Evolutionary conservation across 441 rosid genomes (phyloP), one percentile per base, ranked within the genome.

Genomic region (Croton laevigatus): DNA sequence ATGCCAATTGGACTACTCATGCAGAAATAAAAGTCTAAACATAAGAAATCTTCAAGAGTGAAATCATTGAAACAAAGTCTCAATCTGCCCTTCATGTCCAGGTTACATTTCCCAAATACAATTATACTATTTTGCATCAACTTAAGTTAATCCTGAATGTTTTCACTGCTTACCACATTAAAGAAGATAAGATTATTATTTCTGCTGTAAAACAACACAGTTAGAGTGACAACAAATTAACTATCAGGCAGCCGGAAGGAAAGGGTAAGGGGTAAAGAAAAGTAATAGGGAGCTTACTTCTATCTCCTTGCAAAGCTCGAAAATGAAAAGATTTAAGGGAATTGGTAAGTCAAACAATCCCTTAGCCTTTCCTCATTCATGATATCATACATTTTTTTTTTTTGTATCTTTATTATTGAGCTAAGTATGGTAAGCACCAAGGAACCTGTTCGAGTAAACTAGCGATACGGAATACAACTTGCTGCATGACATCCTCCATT

Each of bases 401-500:
- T 67, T 32, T 13, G 9, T 40, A 16, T 69, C 19, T 65, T 63
- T 59, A 71, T 78, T 68, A 59, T 40, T n/a, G 60, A 59, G 45
- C 64, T 53, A 75, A 59, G 71, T 14, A 32, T 53, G 40, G 71
- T 20, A 59, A 75, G 36, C 71, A 63, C 73, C 16, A 4, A 32
- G 34, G 40, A 70, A 57, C 73, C 46, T 40, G 66, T 63, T 64
- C 73, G 59, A 62, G 27, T 75, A 69, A 71, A 78, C 77, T 70
- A 72, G 77, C 62, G 62, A 49, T 69, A 42, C 66, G 68, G 65
- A 71, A 51, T 70, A 79, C 73, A 76, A 69, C 58, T 61, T 62
- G 48, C 63, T 60, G 76, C 71, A 32, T 23, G 53, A 36, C 58
- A 68, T 76, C 66, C 60, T 72, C 65, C 59, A 59, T 27, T 49